phyloP scores from a whole-genome alignment of 257 asterid genomes.

The Forsythia suspensa region DNA sequence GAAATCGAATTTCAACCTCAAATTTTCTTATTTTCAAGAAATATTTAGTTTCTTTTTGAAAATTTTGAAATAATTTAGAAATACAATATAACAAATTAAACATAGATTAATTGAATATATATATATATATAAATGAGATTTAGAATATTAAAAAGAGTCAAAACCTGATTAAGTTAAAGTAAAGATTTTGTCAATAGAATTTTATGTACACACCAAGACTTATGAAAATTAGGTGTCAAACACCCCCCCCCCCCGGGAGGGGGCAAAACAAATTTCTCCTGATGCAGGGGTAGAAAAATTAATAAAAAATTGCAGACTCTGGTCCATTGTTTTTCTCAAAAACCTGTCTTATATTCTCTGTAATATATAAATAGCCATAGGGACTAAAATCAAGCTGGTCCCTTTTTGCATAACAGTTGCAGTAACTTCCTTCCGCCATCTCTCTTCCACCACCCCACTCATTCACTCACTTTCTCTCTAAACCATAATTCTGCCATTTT shows the following conservation, averaged over 20 bases:
- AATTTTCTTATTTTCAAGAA: no score
- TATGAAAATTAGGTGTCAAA: background rate
- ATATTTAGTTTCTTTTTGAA: no score
- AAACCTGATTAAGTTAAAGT: background rate
- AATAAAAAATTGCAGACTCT: background rate
- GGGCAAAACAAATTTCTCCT: background rate
- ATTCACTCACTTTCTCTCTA: background rate
- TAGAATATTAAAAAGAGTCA: background rate
- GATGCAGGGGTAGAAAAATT: background rate
- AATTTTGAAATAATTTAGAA: background rate
- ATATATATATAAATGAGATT: no score
- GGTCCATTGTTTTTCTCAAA: background rate
- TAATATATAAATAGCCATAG: background rate
- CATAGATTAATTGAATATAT: no score
- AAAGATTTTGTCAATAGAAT: background rate
- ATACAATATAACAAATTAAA: background rate
- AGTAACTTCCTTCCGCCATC: background rate
- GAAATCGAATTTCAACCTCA: no score
- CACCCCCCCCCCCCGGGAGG: no score
- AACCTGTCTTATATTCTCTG: background rate
- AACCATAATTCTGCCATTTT: no score
- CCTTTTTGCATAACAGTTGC: background rate
- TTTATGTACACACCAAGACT: background rate
- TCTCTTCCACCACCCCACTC: background rate
- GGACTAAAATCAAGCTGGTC: background rate